Evolutionary conservation across 2,329 filamentous ascomycete genomes (phyloP).

Genomic region (Thermomyces lanuginosus): DNA sequence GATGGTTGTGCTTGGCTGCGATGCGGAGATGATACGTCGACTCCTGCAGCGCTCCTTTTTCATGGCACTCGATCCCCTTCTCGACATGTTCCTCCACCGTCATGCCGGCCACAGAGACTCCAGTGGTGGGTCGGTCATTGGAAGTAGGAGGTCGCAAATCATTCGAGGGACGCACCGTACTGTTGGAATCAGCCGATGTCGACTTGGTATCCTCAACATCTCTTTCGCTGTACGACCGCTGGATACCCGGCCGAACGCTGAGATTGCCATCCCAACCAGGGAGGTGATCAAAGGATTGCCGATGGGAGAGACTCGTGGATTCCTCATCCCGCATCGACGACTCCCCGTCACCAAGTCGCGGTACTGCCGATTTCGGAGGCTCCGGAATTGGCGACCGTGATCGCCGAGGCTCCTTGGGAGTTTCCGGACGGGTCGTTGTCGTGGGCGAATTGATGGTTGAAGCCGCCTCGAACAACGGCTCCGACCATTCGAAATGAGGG

Average conservation of each 20-base stretch:
- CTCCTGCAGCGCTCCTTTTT: slow-evolving; percentile 72
- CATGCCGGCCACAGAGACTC: slow-evolving; percentile 13
- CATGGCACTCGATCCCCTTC: slow-evolving; percentile 80
- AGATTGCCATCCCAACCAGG: too few relatives aligned
- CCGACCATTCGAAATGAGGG: slow-evolving; percentile 49
- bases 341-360: too few relatives aligned
- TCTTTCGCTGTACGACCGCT: slow-evolving; percentile 7
- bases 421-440: too few relatives aligned
- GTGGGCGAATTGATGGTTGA: too few relatives aligned
- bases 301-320: too few relatives aligned
- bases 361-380: too few relatives aligned
- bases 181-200: slow-evolving; percentile 46
- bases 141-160: too few relatives aligned
- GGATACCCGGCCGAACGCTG: slow-evolving; percentile 8
- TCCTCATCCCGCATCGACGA: too few relatives aligned
- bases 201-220: slow-evolving; percentile 31
- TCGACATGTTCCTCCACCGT: slow-evolving; percentile 68
- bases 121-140: slow-evolving; percentile 14
- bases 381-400: too few relatives aligned
- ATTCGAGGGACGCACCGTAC: slow-evolving; percentile 37
- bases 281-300: too few relatives aligned
- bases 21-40: slow-evolving; percentile 91
- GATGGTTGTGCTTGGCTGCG: slow-evolving; percentile 68
- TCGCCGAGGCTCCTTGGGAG: too few relatives aligned
- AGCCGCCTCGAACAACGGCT: slow-evolving; percentile 31